Evolutionary conservation across 805 yeast genomes (phyloP), one percentile per base, ranked within the genome.

Genomic region (Candida hispaniensis): DNA sequence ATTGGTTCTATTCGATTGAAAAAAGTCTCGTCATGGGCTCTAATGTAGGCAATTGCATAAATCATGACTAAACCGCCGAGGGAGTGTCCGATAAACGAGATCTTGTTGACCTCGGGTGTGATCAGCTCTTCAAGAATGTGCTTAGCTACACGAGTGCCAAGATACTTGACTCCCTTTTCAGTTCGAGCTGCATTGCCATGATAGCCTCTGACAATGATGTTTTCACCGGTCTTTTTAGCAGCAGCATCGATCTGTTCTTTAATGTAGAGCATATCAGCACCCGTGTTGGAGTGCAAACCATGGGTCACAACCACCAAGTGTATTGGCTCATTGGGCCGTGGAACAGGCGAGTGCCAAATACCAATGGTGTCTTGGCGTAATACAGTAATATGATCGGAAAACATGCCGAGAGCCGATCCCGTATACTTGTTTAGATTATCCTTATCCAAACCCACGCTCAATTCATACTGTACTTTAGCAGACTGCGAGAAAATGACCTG

Each of bases 81-180:
- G 0, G 97, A 88, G 56, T 91, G 98, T 2, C 91, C 94, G 13
- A 91, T 62, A 48, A 91, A 86, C 2, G 97, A 88, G 4, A 88
- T 72, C 47, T 72, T 73, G 8, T 57, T 55, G 6, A 82, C 73
- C 10, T 59, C 54, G 4, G 64, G 61, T 11, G 38, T 26, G 8
- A 68, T 56, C 29, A 78, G 59, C 18, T 72, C 75, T 23, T 67
- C 61, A 4, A 75, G 64, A 14, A 88, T 59, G 54, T 67, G 82
- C 41, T 76, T 75, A 0, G 83, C 97, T 15, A 86, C 70, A 21
- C 94, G 59, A 39, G 73, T 67, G 2, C 98, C 98, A 30, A 85
- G 56, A 52, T 75, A 81, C 54, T 79, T 77, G 24, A 91, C 71
- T 0, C 98, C 98, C 33, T 80, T 63, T 44, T 83, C 94, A 0